phyloP scores from a whole-genome alignment of 345 rosid genomes.

The Hypericum perforatum region DNA sequence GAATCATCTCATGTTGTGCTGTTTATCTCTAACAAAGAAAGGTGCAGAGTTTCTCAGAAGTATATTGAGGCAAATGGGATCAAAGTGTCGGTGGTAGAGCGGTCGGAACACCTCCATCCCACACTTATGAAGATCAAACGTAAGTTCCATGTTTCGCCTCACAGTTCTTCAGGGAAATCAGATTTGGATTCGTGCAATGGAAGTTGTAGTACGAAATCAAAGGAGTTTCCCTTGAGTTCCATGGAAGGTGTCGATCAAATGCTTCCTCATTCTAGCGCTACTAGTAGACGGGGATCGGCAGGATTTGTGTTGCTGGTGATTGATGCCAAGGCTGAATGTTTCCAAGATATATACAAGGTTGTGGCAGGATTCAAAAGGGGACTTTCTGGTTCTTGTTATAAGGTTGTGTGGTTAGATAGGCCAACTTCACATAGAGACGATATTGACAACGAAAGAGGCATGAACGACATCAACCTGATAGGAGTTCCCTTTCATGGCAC shows the following conservation, averaged over 20 bases:
- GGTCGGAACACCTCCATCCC: conserved; percentile 31
- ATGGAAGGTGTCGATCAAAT: conserved; percentile 41
- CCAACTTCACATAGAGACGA: conserved; percentile 22
- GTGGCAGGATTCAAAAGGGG: conserved; percentile 38
- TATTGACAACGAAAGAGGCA: conserved; percentile 12
- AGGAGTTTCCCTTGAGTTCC: conserved; percentile 42
- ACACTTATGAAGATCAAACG: conserved; percentile 26
- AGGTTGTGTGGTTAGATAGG: conserved; percentile 63
- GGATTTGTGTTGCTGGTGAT: conserved; percentile 42
- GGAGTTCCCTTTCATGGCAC: conserved; percentile 81
- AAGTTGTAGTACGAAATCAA: conserved; percentile 19
- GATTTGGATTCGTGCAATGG: conserved; percentile 34
- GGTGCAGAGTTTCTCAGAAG: conserved; percentile 36
- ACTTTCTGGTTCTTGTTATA: conserved; percentile 23
- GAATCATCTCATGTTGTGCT: conserved; percentile 67
- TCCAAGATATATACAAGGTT: conserved; percentile 18
- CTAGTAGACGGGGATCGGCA: conserved; percentile 6
- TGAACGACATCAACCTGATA: conserved; percentile 27
- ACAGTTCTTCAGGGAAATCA: conserved; percentile 31
- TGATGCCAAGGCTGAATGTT: conserved; percentile 44
- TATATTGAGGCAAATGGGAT: conserved; percentile 47
- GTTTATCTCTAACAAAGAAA: conserved; percentile 35
- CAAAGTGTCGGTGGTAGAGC: conserved; percentile 31
- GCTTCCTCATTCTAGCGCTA: conserved; percentile 15
- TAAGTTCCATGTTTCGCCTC: conserved; percentile 29